These are phyloP conservation scores for Aspergillus pseudonomiae DNA, from an alignment of 2,329 filamentous ascomycete species.

Conservation along the genomic window DNA sequence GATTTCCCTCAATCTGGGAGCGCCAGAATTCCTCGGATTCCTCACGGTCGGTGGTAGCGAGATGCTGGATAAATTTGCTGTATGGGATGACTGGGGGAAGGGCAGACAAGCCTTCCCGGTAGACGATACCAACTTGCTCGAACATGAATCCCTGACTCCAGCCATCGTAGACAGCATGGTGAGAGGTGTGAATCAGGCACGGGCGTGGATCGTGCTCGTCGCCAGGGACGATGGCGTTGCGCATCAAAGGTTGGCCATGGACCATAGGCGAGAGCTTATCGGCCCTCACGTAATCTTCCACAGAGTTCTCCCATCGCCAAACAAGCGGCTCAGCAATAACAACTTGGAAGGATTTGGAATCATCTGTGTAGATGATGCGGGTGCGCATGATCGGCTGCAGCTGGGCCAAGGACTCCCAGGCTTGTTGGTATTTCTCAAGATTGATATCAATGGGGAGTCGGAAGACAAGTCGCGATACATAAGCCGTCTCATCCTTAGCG, in stretches of 20 bases:
- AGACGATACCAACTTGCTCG: not conserved
- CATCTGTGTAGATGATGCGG: not conserved
- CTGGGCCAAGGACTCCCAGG: not conserved
- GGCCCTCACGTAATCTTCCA: not conserved
- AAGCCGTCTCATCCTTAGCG: not conserved
- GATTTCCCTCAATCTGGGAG: slow-evolving; percentile 5
- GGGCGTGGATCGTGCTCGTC: not conserved
- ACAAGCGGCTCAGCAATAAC: not conserved
- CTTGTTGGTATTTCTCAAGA: not conserved
- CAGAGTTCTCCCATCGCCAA: not conserved
- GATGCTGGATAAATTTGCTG: slow-evolving; percentile 24
- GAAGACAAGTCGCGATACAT: not conserved
- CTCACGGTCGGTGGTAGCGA: slow-evolving; percentile 13
- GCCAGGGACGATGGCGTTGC: slow-evolving; percentile 2
- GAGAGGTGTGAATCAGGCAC: slow-evolving; percentile 43
- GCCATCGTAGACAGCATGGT: slow-evolving; percentile 49
- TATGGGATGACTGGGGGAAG: not conserved
- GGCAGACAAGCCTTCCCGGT: not conserved
- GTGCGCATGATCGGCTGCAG: not conserved
- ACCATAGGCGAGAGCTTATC: slow-evolving; percentile 1
- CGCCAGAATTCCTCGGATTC: slow-evolving; percentile 17
- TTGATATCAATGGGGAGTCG: not conserved
- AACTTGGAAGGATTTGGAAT: not conserved
- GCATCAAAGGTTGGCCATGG: slow-evolving; percentile 3
- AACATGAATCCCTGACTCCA: slow-evolving; percentile 17